These are phyloP conservation scores for Mycosarcoma maydis DNA, from an alignment of 1,284 basidiomycete species.

Conservation along the genomic window DNA sequence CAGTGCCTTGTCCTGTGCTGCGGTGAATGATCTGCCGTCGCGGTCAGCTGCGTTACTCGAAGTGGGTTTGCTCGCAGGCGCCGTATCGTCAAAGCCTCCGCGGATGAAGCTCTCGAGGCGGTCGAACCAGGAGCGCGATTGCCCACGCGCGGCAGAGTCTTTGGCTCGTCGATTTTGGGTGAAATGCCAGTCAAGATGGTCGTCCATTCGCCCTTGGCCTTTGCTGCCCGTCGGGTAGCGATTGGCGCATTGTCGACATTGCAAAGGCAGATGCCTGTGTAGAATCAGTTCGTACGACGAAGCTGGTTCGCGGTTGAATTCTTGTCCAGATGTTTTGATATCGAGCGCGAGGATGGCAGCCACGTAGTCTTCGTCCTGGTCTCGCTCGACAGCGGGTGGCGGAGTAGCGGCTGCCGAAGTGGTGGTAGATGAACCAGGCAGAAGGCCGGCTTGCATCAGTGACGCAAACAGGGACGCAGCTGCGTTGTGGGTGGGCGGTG, in stretches of 20 bases:
- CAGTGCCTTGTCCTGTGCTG: constrained; percentile 74
- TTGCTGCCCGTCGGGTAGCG: constrained; percentile 79
- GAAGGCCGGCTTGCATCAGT: constrained; percentile 62
- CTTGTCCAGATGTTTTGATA: constrained; percentile 76
- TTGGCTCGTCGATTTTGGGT: constrained; percentile 88
- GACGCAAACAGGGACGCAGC: constrained; percentile 56
- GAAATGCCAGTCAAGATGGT: constrained; percentile 97
- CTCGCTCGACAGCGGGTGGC: constrained; percentile 68
- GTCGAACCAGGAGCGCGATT: constrained; percentile 90
- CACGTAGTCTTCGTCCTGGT: constrained; percentile 73
- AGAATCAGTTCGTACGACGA: constrained; percentile 53
- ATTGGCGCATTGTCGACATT: constrained; percentile 93
- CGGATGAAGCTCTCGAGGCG: constrained; percentile 75
- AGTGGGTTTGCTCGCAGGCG: constrained; percentile 25
- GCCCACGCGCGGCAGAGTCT: constrained; percentile 84
- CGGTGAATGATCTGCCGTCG: constrained; percentile 63
- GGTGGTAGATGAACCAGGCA: constrained; percentile 36
- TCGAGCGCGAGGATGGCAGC: constrained; percentile 76
- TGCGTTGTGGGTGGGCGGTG: constrained; percentile 12
- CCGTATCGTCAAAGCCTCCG: constrained; percentile 44
- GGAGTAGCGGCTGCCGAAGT: constrained; percentile 55
- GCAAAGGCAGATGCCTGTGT: constrained; percentile 74
- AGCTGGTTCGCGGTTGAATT: constrained; percentile 78
- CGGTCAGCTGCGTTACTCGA: constrained; percentile 43
- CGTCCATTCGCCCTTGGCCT: constrained; percentile 82